These are phyloP conservation scores for Phaseolus lunatus DNA, from an alignment of 306 rosid genomes.

Conservation along the genomic window DNA sequence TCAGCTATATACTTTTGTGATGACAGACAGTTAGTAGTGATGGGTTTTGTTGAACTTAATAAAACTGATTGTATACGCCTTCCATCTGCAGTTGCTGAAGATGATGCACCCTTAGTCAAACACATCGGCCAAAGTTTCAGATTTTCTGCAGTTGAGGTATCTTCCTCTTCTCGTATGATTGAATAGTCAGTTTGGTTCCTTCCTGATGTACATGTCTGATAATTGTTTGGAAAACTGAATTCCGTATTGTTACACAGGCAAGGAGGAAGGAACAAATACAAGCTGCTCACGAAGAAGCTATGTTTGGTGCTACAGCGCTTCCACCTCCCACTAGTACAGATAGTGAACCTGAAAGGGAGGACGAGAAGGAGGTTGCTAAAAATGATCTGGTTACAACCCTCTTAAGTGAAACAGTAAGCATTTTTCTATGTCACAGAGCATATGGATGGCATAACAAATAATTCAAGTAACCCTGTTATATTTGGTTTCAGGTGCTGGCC, in stretches of 20 bases:
- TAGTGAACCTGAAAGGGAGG: constrained; percentile 66
- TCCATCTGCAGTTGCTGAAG: constrained; percentile 78
- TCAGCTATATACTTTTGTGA: constrained; percentile 30
- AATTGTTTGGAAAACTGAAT: constrained; percentile 25
- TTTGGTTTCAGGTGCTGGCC: constrained; percentile 71
- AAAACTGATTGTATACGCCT: constrained; percentile 26
- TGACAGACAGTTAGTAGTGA: constrained; percentile 19
- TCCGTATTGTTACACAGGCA: constrained; percentile 55
- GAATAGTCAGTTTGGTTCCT: constrained; percentile 12
- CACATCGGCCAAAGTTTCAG: constrained; percentile 90
- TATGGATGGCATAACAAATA: constrained; percentile 14
- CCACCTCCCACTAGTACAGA: constrained; percentile 53
- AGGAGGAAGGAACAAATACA: constrained; percentile 77
- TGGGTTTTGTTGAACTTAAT: constrained; percentile 41
- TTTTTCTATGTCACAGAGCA: neutral
- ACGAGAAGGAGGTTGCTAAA: constrained; percentile 53
- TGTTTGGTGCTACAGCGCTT: constrained; percentile 72
- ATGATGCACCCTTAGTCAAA: constrained; percentile 76
- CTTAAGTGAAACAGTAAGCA: constrained; percentile 77
- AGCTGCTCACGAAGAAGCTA: constrained; percentile 95
- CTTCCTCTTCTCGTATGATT: constrained; percentile 22
- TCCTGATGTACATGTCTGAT: constrained; percentile 27
- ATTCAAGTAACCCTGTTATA: constrained; percentile 31
- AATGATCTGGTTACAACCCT: constrained; percentile 63
- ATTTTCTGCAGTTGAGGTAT: constrained; percentile 84